Percentiles rank a stretch among this genome's conserved stretches.
These are phyloP conservation scores for Fonsecaea pugnacius DNA, from an alignment of 2,329 filamentous ascomycete species.

Conservation along the genomic window DNA sequence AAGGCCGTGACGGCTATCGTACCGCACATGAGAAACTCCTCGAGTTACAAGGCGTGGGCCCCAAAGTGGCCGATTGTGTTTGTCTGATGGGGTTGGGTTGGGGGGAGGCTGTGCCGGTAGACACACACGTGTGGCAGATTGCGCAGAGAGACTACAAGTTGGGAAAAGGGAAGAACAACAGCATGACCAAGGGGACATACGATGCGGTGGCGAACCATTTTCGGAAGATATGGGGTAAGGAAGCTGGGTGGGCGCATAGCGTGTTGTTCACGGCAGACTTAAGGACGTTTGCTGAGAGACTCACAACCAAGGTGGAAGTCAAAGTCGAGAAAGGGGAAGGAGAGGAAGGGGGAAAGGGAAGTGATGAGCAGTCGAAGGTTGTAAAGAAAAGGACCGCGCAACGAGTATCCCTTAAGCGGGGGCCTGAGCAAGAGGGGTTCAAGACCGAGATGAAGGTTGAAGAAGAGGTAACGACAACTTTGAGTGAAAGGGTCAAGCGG, in stretches of 20 bases:
- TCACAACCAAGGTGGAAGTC: constrained; percentile 49
- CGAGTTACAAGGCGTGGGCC: constrained; percentile 82
- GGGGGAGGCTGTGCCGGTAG: constrained; percentile 92
- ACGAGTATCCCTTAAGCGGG: constrained; percentile 31
- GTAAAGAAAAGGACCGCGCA: constrained; percentile 24
- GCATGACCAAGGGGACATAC: constrained; percentile 85
- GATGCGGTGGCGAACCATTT: constrained; percentile 91
- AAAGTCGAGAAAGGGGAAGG: constrained; percentile 43
- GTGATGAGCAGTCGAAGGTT: constrained; percentile 31
- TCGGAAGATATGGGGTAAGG: constrained; percentile 82
- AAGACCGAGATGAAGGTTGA: constrained; percentile 33
- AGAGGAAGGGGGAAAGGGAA: constrained; percentile 40
- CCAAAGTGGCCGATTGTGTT: constrained; percentile 96
- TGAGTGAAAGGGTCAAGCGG: constrained; percentile 36
- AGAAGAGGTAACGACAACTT: constrained; percentile 30
- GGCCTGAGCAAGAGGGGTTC: constrained; percentile 28
- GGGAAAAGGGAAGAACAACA: constrained; percentile 78
- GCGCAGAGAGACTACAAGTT: constrained; percentile 95
- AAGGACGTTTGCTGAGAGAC: constrained; percentile 75
- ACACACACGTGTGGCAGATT: constrained; percentile 99
- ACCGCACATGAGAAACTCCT: constrained; percentile 80
- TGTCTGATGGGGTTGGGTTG: constrained; percentile 95
- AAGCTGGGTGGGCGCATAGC: constrained; percentile 97
- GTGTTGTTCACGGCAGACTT: constrained; percentile 95
- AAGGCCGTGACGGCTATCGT: constrained; percentile 69